Evolutionary conservation across 139 green algal genomes (phyloP).

Genomic region (Ettlia oleoabundans): DNA sequence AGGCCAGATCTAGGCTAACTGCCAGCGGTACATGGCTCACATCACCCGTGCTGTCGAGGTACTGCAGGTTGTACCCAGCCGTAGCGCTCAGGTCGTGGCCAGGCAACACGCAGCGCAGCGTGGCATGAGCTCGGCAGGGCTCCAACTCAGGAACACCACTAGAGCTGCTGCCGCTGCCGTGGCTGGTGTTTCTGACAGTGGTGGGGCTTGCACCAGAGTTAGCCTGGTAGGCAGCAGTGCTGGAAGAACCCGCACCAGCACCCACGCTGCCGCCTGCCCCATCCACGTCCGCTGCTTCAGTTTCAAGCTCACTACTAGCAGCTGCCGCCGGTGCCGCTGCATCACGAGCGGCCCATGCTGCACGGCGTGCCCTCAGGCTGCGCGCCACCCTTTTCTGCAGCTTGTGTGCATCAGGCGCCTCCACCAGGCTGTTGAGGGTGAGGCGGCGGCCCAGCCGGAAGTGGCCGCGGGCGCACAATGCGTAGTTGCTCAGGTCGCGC

Average conservation of each 20-base stretch:
- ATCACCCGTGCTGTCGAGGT: conserved; percentile 49
- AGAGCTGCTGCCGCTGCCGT: too few species aligned
- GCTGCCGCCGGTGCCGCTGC: neutral
- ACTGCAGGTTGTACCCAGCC: conserved; percentile 40
- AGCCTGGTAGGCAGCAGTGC: neutral
- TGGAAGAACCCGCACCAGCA: neutral
- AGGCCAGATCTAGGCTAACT: conserved; percentile 49
- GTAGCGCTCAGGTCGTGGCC: conserved; percentile 50
- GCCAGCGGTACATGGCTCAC: conserved; percentile 51
- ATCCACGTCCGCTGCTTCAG: neutral
- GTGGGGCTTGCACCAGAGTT: too few species aligned
- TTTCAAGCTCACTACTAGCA: too few species aligned
- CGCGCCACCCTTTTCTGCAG: conserved; percentile 2
- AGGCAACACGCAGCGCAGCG: conserved; percentile 26
- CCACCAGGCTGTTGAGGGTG: conserved; percentile 46
- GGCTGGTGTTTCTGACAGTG: neutral
- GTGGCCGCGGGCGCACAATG: conserved; percentile 42
- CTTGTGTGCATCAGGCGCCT: conserved; percentile 39
- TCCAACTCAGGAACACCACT: conserved; percentile 1
- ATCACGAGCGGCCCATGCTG: neutral
- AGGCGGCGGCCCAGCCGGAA: conserved; percentile 40
- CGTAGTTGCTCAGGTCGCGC: conserved; percentile 64
- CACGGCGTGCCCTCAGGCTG: neutral
- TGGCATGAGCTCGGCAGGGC: conserved; percentile 10
- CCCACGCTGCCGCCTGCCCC: neutral